These are phyloP conservation scores for Hypholoma fasciculare DNA, from an alignment of 768 basidiomycete genomes.

Conservation along the genomic window DNA sequence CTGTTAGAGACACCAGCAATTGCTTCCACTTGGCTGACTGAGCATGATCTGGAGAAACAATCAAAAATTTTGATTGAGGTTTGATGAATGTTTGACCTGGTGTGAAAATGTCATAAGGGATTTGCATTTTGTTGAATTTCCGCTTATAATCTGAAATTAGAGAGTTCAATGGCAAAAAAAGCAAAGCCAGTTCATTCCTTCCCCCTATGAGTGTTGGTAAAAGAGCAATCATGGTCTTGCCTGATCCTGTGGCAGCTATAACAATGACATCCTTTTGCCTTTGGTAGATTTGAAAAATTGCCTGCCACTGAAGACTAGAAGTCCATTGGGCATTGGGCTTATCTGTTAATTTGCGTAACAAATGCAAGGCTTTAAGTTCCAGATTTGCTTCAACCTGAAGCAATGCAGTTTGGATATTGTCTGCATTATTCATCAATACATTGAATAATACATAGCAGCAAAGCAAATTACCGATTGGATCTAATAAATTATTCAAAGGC, in stretches of 20 bases:
- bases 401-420: no score
- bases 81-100: neutral
- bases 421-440: no score
- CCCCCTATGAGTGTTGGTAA: conserved; percentile 17
- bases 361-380: no score
- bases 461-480: no score
- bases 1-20: conserved; percentile 3
- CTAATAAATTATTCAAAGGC: no score
- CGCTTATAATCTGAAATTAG: conserved; percentile 23
- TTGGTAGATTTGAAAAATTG: conserved; percentile 5
- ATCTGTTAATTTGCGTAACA: neutral
- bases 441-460: no score
- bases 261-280: conserved; percentile 20
- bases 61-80: conserved; percentile 14
- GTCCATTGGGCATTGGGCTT: conserved; percentile 16
- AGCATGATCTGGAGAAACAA: conserved; percentile 16
- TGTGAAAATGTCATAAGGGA: conserved; percentile 16
- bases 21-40: neutral
- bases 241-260: conserved; percentile 20
- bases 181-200: conserved; percentile 8
- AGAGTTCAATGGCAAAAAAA: conserved; percentile 20
- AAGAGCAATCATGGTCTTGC: conserved; percentile 25
- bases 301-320: conserved; percentile 12
- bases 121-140: conserved; percentile 8
- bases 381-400: no score